Base-by-base conservation (phyloP, 2,329 filamentous ascomycete species). In the Blumeriella jaapii region DNA sequence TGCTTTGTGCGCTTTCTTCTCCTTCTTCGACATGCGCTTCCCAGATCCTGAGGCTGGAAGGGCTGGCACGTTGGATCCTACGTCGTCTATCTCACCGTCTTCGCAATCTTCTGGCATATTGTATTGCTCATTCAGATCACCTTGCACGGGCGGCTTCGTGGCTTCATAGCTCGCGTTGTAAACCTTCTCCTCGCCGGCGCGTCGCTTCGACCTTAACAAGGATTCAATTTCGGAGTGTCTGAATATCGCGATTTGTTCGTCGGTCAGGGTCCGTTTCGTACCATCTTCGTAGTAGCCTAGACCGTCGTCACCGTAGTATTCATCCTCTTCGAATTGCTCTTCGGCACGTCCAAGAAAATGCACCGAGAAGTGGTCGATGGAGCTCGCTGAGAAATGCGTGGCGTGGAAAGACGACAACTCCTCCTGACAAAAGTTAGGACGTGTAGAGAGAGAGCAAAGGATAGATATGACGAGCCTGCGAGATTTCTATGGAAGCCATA, bases 171-270 rank as follows among this genome's bases (percentile, higher is more conserved):
- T 9, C 2, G 24, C 15, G 3, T 22, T 31, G n/a, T 35, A 12
- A 12, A 38, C 38, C 17, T 36, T 45, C 4, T 43, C 41, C 39
- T 47, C 45, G 31, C 48, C 27, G 26, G 36, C 44, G 47, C 54
- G 45, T 46, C 57, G 38, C 56, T 63, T 55, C 40, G 68, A 63
- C 42, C 73, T 72, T 16, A 82, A 63, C 24, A 93, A 62, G 9
- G 72, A 61, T 52, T 91, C 78, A 14, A 93, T 70, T 58, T 96
- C 89, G 2, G 82, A 89, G 54, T 93, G 84, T 42, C 87, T 71
- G 56, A 95, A 95, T 42, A 94, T 89, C 34, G 74, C 74, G 48
- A 95, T 84, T 62, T 95, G 83, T 49, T 86, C 82, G 52, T 95
- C 83, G 7, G 87, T 95, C 50, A 96, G 65, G 12, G 86, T 94